Evolutionary conservation across 129 eudicot genomes (phyloP).

Genomic region (Flaveria robusta): DNA sequence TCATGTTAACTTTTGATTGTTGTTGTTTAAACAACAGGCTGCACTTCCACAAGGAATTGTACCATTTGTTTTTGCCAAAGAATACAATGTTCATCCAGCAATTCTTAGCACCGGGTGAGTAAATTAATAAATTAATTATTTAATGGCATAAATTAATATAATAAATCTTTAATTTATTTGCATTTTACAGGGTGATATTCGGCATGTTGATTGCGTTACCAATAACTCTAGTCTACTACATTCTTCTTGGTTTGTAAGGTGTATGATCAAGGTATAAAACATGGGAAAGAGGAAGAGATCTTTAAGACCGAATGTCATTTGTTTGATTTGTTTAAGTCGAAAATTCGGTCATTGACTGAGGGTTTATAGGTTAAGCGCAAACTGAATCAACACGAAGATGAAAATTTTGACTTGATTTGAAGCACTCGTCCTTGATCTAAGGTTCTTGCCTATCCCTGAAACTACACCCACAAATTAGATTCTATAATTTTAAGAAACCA

Average conservation of each 20-base stretch:
- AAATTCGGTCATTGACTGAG: slow-evolving; percentile 8
- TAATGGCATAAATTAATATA: not conserved
- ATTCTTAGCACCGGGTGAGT: slow-evolving; percentile 94
- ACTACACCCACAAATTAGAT: slow-evolving; percentile 25
- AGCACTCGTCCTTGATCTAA: slow-evolving; percentile 27
- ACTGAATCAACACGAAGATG: slow-evolving; percentile 22
- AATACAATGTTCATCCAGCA: slow-evolving; percentile 94
- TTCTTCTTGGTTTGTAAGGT: slow-evolving; percentile 70
- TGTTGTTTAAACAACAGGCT: slow-evolving; percentile 48
- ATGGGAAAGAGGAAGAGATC: not conserved
- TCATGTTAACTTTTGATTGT: not conserved
- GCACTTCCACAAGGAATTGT: slow-evolving; percentile 99
- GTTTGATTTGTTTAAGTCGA: not conserved
- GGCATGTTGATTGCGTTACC: slow-evolving; percentile 97
- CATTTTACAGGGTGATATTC: slow-evolving; percentile 74
- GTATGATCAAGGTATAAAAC: not conserved
- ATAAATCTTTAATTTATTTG: not conserved
- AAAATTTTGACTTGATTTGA: slow-evolving; percentile 31
- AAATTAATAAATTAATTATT: not conserved
- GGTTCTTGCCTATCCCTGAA: slow-evolving; percentile 35
- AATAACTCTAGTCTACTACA: slow-evolving; percentile 83
- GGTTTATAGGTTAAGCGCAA: slow-evolving; percentile 12
- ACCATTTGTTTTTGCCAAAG: slow-evolving; percentile 94
- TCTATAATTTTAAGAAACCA: slow-evolving; percentile 26
- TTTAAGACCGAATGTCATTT: not conserved